Conservation (phyloP, 805 yeast species). For the Lipomyces sp. region DNA sequence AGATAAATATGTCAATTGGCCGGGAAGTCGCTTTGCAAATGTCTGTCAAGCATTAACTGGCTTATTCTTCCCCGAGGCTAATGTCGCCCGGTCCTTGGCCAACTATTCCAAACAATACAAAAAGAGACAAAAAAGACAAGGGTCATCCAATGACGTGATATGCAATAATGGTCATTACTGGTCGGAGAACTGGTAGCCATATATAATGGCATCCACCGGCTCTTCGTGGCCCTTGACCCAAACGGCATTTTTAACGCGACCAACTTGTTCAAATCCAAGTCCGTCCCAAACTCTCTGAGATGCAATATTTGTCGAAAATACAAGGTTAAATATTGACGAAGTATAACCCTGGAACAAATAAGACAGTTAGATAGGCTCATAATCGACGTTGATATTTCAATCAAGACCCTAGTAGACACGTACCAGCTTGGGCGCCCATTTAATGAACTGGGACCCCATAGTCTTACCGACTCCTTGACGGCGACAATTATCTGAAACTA, state of each 20-base stretch:
- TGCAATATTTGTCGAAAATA: constrained; percentile 75
- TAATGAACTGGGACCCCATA: constrained; percentile 64
- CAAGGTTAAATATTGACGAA: constrained; percentile 83
- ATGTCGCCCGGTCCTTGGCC: no score
- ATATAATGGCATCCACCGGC: constrained; percentile 73
- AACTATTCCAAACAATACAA: no score
- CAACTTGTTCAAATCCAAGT: constrained; percentile 77
- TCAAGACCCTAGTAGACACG: background rate
- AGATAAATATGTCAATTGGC: no score
- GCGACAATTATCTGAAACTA: constrained; percentile 58
- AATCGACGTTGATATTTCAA: background rate
- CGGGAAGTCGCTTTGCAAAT: no score
- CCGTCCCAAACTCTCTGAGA: constrained; percentile 77
- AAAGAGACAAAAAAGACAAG: no score
- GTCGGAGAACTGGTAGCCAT: constrained; percentile 14
- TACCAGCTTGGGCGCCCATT: constrained; percentile 65
- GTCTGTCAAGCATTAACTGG: no score
- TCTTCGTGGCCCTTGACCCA: constrained; percentile 59
- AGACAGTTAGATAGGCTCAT: background rate
- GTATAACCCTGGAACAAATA: constrained; percentile 61
- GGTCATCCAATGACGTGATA: no score
- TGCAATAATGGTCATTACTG: no score
- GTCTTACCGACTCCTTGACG: constrained; percentile 67
- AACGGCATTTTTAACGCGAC: constrained; percentile 71
- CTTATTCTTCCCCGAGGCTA: no score